These are phyloP conservation scores for Gloeopeniophorella convolvens DNA, from an alignment of 768 basidiomycete species.

Conservation along the genomic window DNA sequence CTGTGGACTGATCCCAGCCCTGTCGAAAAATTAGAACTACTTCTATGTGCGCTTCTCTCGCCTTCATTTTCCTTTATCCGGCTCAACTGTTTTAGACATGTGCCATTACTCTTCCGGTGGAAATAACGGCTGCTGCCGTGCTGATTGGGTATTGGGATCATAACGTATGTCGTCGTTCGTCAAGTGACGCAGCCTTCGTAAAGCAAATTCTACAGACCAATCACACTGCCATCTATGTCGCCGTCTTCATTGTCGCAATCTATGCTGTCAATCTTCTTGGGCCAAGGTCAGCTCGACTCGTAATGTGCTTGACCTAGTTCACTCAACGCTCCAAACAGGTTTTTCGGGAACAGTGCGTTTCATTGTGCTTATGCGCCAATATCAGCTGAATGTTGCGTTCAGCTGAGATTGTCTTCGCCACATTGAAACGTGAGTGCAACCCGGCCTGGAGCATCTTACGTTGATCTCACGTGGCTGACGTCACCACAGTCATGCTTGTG, in stretches of 20 bases:
- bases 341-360: conserved; percentile 16
- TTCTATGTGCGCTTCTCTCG: conserved; percentile 11
- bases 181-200: neutral
- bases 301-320: neutral
- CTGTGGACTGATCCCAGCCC: neutral
- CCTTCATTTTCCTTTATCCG: neutral
- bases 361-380: neutral
- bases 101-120: conserved; percentile 18
- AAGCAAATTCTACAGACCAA: conserved; percentile 1
- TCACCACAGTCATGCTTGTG: conserved; percentile 18
- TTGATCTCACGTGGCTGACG: neutral
- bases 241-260: conserved; percentile 8
- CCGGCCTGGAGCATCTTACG: neutral
- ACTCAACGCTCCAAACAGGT: neutral
- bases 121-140: conserved; percentile 18
- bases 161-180: neutral
- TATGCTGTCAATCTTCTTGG: conserved; percentile 17
- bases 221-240: conserved; percentile 13
- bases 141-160: conserved; percentile 19
- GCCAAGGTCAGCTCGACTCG: neutral
- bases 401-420: conserved; percentile 19
- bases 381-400: neutral
- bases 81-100: conserved; percentile 8
- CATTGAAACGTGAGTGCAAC: conserved; percentile 20
- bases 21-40: conserved; percentile 14